phyloP scores from a whole-genome alignment of 2,329 filamentous ascomycete species.

The Colletotrichum gigasporum region DNA sequence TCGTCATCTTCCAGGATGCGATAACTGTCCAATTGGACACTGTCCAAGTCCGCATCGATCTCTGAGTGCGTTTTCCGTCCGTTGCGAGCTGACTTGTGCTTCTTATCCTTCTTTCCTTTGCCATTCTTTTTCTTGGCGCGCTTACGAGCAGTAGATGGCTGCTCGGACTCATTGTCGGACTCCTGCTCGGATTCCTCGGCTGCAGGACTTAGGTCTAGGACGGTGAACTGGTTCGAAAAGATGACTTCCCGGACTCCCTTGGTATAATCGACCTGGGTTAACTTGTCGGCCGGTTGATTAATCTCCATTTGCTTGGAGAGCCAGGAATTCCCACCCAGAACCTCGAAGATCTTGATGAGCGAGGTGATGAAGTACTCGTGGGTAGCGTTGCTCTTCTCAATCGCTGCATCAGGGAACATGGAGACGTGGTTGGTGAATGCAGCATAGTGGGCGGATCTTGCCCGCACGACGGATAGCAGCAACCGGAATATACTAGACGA shows the following conservation, averaged over 20 bases:
- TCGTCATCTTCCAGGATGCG: slow-evolving; percentile 51
- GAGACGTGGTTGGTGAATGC: slow-evolving; percentile 44
- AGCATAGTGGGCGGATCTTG: slow-evolving; percentile 39
- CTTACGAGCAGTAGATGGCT: background rate
- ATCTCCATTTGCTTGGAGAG: background rate
- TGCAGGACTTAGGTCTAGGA: background rate
- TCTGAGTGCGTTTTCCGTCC: background rate
- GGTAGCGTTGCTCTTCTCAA: slow-evolving; percentile 47
- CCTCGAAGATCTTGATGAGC: slow-evolving; percentile 46
- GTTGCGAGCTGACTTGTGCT: slow-evolving; percentile 36
- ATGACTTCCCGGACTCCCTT: background rate
- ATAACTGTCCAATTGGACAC: slow-evolving; percentile 55
- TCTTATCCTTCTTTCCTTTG: slow-evolving; percentile 19
- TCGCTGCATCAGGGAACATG: slow-evolving; percentile 43
- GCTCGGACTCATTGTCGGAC: background rate
- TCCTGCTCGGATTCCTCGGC: background rate
- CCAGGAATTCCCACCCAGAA: slow-evolving; percentile 44
- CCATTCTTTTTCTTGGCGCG: slow-evolving; percentile 31
- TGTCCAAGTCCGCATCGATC: slow-evolving; percentile 38
- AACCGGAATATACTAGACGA: slow-evolving; percentile 46
- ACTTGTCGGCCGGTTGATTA: background rate
- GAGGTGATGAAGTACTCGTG: slow-evolving; percentile 55
- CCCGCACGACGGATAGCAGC: slow-evolving; percentile 49
- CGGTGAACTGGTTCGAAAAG: background rate
- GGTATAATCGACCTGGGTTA: background rate